Percentiles rank a stretch among this genome's conserved stretches.
phyloP scores from a whole-genome alignment of 2,329 filamentous ascomycete species.

The Aureobasidium uvarum region DNA sequence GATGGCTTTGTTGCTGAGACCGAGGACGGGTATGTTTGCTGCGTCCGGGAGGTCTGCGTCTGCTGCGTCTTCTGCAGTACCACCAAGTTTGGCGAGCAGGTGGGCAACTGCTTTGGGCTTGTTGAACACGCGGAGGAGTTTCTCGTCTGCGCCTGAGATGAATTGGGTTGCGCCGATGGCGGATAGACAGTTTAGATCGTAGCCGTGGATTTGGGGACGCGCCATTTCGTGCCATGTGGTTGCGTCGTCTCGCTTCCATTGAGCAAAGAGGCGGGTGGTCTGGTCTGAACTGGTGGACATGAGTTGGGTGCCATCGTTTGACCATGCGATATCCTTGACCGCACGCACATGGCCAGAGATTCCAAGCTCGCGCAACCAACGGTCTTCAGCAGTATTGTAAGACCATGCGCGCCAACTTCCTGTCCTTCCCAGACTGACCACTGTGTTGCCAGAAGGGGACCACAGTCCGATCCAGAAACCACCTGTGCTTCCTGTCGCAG shows the following conservation, averaged over 20 bases:
- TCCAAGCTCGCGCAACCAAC: slow-evolving; percentile 74
- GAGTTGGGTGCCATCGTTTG: slow-evolving; percentile 75
- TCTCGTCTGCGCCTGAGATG: slow-evolving; percentile 94
- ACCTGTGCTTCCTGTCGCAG: slow-evolving; percentile 90
- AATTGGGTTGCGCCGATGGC: slow-evolving; percentile 71
- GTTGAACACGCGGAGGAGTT: slow-evolving; percentile 92
- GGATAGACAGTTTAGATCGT: slow-evolving; percentile 94
- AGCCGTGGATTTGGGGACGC: slow-evolving; percentile 94
- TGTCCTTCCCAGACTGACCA: slow-evolving; percentile 82
- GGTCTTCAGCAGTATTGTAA: slow-evolving; percentile 58
- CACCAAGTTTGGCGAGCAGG: slow-evolving; percentile 53
- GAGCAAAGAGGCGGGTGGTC: slow-evolving; percentile 81
- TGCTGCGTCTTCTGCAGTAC: slow-evolving; percentile 21
- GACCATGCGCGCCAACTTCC: slow-evolving; percentile 92
- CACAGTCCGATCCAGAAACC: slow-evolving; percentile 97
- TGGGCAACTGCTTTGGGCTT: slow-evolving; percentile 80
- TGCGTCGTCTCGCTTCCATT: slow-evolving; percentile 61
- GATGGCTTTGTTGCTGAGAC: slow-evolving; percentile 92
- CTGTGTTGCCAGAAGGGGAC: slow-evolving; percentile 71
- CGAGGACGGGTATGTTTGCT: slow-evolving; percentile 91
- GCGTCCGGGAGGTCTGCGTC: slow-evolving; percentile 65
- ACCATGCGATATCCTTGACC: slow-evolving; percentile 81
- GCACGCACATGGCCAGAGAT: slow-evolving; percentile 81
- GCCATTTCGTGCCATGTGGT: slow-evolving; percentile 92
- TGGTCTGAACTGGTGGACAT: slow-evolving; percentile 89